phyloP scores from a whole-genome alignment of 176 grass and related monocot species.

The Hordeum vulgare region DNA sequence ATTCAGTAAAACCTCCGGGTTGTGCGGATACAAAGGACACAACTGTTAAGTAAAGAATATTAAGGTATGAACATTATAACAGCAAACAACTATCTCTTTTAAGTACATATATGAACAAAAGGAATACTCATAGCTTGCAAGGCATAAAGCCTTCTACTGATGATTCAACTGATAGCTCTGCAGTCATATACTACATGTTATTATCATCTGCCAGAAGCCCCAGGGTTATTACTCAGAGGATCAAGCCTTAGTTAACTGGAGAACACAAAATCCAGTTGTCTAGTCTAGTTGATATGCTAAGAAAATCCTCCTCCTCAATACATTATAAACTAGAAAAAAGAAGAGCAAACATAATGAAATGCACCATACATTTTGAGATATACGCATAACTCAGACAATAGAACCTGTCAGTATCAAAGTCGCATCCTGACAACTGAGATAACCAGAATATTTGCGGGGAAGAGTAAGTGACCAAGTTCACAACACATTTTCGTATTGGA shows the following conservation, averaged over 20 bases:
- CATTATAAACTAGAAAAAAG: not conserved
- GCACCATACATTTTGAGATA: not conserved
- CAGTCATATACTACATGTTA: not conserved
- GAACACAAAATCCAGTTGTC: not conserved
- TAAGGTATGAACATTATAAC: not conserved
- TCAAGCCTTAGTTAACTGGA: not conserved
- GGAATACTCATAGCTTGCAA: slow-evolving; percentile 3
- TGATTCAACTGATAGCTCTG: not conserved
- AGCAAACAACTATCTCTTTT: not conserved
- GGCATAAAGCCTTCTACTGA: not conserved
- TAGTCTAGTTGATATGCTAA: not conserved
- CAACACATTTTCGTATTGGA: not conserved
- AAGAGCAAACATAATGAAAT: not conserved
- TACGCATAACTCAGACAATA: not conserved
- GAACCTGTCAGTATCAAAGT: not conserved
- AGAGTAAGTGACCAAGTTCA: not conserved
- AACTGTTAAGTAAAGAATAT: slow-evolving; percentile 39
- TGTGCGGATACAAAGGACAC: slow-evolving; percentile 94
- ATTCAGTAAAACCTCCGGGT: slow-evolving; percentile 83
- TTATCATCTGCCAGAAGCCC: not conserved
- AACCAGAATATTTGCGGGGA: not conserved
- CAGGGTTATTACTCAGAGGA: not conserved
- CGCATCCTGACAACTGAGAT: not conserved
- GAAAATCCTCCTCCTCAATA: not conserved
- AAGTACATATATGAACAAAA: not conserved